Base-by-base conservation (phyloP, 495 filamentous ascomycete species). In the Aspergillus baeticus region DNA sequence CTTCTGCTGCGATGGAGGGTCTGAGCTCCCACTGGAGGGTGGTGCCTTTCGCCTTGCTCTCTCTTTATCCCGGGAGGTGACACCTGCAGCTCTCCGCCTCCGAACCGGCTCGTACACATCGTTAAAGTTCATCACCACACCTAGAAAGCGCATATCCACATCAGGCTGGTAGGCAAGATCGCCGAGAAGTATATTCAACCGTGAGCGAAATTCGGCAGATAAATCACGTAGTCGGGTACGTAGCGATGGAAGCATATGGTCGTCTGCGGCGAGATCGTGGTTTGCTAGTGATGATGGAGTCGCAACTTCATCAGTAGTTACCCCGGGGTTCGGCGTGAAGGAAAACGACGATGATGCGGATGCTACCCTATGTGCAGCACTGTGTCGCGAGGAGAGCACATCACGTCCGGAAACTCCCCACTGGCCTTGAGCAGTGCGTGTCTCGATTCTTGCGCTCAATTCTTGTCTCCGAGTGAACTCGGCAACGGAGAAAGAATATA, bases 91-190 rank as follows among this genome's bases (percentile, higher is more conserved):
- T 38, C 75, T 69, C 68, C 85, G 81, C 70, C 84, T 77, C 55
- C 84, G 80, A 41, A 83, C 80, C 3, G 89, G 87, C 69, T 87
- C 79, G 72, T 97, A 97, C 7, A 96, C 90, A 69, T 97, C 92
- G 70, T 99, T 99, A 68, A 99, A 99, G 67, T 97, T 99, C 91
- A 99, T 96, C 18, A 93, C 89, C 44, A 96, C 90, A 10, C 88
- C 95, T 57, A 99, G 75, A 75, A 97, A 96, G 38, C 92, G 82
- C 88, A 99, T 92, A 62, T 98, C 94, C 55, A 89, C 85, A 69
- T 98, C 95, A 11, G 92, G 88, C 74, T 98, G 95, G 66, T 94
- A 91, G 8, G 90, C 85, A 55, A 99, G 68, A 70, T 98, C 95
- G 10, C 92, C 91, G 31, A 99, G 76, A 21, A 99, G 75, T 23